phyloP scores from a whole-genome alignment of 2,329 filamentous ascomycete species.

The Aspergillus versicolor region DNA sequence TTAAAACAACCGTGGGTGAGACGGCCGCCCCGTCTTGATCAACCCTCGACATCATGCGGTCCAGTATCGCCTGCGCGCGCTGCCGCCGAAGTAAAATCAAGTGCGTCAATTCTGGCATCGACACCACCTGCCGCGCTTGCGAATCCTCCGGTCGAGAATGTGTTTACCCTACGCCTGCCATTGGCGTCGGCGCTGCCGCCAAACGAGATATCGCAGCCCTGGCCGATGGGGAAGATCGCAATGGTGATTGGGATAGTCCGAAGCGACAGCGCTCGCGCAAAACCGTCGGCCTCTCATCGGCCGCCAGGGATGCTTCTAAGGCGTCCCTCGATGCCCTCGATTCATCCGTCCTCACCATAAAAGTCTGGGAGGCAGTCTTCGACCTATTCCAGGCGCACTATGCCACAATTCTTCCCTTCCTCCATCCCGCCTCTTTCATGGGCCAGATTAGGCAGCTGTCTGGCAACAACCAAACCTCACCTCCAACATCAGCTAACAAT shows the following conservation, averaged over 20 bases:
- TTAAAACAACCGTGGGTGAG: slow-evolving; percentile 10
- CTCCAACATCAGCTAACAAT: slow-evolving; percentile 17
- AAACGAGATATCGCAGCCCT: slow-evolving; percentile 40
- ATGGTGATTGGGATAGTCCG: slow-evolving; percentile 43
- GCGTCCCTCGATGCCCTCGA: slow-evolving; percentile 48
- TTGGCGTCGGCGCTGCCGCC: slow-evolving; percentile 33
- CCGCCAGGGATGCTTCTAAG: slow-evolving; percentile 33
- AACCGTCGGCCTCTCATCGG: slow-evolving; percentile 28
- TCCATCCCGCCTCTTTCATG: slow-evolving; percentile 56
- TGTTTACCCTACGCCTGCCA: slow-evolving; percentile 59
- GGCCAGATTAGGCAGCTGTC: slow-evolving; percentile 46
- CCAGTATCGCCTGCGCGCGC: slow-evolving; percentile 73
- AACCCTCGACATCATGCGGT: slow-evolving; percentile 56
- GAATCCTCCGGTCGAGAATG: slow-evolving; percentile 71
- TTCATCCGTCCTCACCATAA: slow-evolving; percentile 50
- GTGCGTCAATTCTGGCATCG: slow-evolving; percentile 75
- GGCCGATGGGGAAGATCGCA: slow-evolving; percentile 39
- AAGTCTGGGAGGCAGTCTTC: slow-evolving; percentile 58
- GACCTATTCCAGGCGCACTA: slow-evolving; percentile 60
- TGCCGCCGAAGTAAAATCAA: slow-evolving; percentile 83
- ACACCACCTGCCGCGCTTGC: slow-evolving; percentile 72
- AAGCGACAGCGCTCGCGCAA: slow-evolving; percentile 43
- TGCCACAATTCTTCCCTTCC: slow-evolving; percentile 56
- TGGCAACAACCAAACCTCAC: slow-evolving; percentile 18
- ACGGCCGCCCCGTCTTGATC: slow-evolving; percentile 15